A percentile compares a stretch with the other conserved stretches of the same genome.
These are phyloP conservation scores for Glarea lozoyensis DNA, from an alignment of 495 filamentous ascomycete species.

Conservation along the genomic window DNA sequence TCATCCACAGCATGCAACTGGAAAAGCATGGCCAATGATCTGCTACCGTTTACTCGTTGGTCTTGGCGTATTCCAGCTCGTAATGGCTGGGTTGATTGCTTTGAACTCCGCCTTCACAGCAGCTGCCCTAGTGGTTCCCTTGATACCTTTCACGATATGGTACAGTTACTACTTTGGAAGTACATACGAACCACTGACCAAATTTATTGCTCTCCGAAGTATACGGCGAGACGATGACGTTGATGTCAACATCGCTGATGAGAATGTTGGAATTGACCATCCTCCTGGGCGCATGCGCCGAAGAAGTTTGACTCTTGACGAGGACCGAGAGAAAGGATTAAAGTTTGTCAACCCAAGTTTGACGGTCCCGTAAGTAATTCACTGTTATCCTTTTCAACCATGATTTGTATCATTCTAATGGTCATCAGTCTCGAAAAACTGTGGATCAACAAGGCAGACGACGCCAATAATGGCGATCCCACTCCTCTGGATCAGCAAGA, in stretches of 20 bases:
- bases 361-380: slow-evolving; percentile 46
- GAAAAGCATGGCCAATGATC: slow-evolving; percentile 89
- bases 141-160: slow-evolving; percentile 74
- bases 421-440: slow-evolving; percentile 39
- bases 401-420: slow-evolving; percentile 21
- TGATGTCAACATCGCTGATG: slow-evolving; percentile 28
- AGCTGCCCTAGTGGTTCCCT: slow-evolving; percentile 63
- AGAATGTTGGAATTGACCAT: slow-evolving; percentile 27
- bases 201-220: slow-evolving; percentile 84
- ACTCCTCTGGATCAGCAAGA: slow-evolving; percentile 8
- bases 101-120: slow-evolving; percentile 60
- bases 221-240: slow-evolving; percentile 50
- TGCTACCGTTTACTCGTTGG: slow-evolving; percentile 83
- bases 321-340: slow-evolving; percentile 53
- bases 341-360: slow-evolving; percentile 70
- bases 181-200: slow-evolving; percentile 77
- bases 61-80: slow-evolving; percentile 76
- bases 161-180: slow-evolving; percentile 66
- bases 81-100: slow-evolving; percentile 82
- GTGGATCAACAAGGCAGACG: slow-evolving; percentile 35
- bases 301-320: slow-evolving; percentile 50
- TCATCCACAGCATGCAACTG: slow-evolving; percentile 89
- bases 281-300: slow-evolving; percentile 25
- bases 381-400: background rate
- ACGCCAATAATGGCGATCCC: slow-evolving; percentile 6